Base-by-base conservation (phyloP, 2,329 filamentous ascomycete species). In the Chalaropsis thielavioides region DNA sequence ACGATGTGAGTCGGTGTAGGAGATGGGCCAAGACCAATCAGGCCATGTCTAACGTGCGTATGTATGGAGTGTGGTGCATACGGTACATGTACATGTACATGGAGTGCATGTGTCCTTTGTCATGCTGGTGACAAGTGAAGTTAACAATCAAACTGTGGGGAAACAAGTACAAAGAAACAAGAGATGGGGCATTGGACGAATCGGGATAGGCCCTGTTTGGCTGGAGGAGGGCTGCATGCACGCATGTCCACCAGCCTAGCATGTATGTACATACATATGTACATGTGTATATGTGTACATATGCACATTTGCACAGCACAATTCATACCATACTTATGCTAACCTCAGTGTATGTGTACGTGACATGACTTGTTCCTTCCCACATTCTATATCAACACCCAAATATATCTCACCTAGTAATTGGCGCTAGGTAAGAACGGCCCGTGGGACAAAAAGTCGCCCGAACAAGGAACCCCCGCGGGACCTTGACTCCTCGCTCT, bases 381-480 rank as follows among this genome's bases (percentile, higher is more conserved):
- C 35, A 4, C 35, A 38, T 51, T 51, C 46, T 51, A 51, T 24
- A 27, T 24, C 1, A 38, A 31, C 15, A 17, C 17, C 6, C 54
- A 58, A 31, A 35, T 58, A 35, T 58, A 58, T 58, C 17, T 38
- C 54, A 27, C n/a, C 27, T n/a, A 17, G 54, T 6, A 58, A 58
- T 58, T 27, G 54, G 24, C 54, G 54, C 54, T 58, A 58, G 54
- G 54, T 27, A 58, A 58, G 27, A 58, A 38, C 54, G 54, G 54
- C 27, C 27, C 54, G 54, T 11, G 15, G 27, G 27, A 31, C 54
- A 17, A 38, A 58, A 58, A 19, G 54, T 58, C 54, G 17, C 54
- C 24, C 27, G 4, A 56, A 35, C 24, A 35, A 15, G 51, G 51
- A 17, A 31, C 49, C 49, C 43, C 43, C 54, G 54, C 54, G 15